Evolutionary conservation across 2,329 filamentous ascomycete species (phyloP), one percentile per base, ranked within the genome.

Genomic region (Claviceps arundinis): DNA sequence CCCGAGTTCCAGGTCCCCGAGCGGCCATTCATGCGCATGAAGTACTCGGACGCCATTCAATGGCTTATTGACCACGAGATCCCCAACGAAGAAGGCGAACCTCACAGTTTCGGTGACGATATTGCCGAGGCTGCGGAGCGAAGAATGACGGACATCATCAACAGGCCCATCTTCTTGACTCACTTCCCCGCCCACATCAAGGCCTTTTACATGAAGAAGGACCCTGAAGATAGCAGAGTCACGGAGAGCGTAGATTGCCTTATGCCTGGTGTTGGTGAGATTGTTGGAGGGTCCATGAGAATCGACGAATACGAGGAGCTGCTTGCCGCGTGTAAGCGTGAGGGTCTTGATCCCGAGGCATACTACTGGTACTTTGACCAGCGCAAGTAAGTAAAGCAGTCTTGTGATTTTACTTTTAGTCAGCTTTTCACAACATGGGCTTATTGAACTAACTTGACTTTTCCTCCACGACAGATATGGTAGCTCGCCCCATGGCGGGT

Each of bases 331-430:
- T 98, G 94, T 68, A 82, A 89, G 69, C 81, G 85, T 56, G 86
- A 96, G 70, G 85, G 84, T 42, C 94, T 97, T 67, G 82, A 87
- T 61, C 81, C 89, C 19, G 80, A 79, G 60, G 83, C 85, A 46
- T 97, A 97, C 73, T 97, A 94, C 77, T 98, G 93, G 93, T 98
- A 97, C 74, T 94, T 89, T 37, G 93, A 96, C 72, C 89, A 95
- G 79, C 78, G 90, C 66, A 95, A 93, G 87, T 60, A 51, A 54
- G 59, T 53, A 14, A 11, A 37, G 4, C 30, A 17, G 5, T 24
- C 5, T 48, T 37, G 17, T 34, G 3, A 1, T 48, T 16, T 16
- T 13, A 47, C 3, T 24, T n/a, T 11, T 4, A 13, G 5, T 8
- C n/a, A 8, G n/a, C 38, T 24, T 8, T 22, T 5, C 2, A 44